Evolutionary conservation across 306 rosid genomes (phyloP).

Genomic region (Biancaea sappan): DNA sequence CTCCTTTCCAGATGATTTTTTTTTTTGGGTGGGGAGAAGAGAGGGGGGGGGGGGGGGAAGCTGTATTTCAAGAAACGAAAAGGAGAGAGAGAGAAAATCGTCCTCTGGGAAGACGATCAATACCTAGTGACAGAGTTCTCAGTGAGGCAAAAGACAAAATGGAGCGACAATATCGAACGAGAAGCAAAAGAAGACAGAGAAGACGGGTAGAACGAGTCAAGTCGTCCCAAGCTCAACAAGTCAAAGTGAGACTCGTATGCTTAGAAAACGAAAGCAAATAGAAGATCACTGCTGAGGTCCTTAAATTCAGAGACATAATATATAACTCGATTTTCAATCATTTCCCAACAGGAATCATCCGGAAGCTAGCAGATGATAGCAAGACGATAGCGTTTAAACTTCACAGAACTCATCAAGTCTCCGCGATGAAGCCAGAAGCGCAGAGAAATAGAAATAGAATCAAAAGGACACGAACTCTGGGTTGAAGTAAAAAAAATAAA

Average conservation of each 20-base stretch:
- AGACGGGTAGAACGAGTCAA: slow-evolving; percentile 14
- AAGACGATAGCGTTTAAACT: slow-evolving; percentile 21
- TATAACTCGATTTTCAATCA: slow-evolving; percentile 1
- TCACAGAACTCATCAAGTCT: slow-evolving; percentile 1
- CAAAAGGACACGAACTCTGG: background rate
- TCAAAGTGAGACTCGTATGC: slow-evolving; percentile 32
- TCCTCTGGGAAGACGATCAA: slow-evolving; percentile 22
- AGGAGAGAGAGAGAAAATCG: background rate
- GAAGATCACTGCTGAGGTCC: background rate
- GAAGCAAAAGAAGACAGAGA: background rate
- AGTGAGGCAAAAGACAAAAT: background rate
- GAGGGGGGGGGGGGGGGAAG: background rate
- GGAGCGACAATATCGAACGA: slow-evolving; percentile 12
- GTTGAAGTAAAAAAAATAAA: background rate
- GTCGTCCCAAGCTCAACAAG: slow-evolving; percentile 34
- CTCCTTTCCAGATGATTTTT: background rate
- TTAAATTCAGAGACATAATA: slow-evolving; percentile 10
- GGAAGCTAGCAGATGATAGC: background rate
- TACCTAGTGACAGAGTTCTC: slow-evolving; percentile 20
- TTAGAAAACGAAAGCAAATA: background rate
- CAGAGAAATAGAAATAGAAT: background rate
- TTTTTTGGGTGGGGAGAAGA: too few relatives aligned
- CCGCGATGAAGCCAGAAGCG: slow-evolving; percentile 1
- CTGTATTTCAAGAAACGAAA: background rate
- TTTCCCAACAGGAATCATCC: background rate